Evolutionary conservation across 768 basidiomycete genomes (phyloP), one percentile per base, ranked within the genome.

Genomic region (Suillus subaureus): DNA sequence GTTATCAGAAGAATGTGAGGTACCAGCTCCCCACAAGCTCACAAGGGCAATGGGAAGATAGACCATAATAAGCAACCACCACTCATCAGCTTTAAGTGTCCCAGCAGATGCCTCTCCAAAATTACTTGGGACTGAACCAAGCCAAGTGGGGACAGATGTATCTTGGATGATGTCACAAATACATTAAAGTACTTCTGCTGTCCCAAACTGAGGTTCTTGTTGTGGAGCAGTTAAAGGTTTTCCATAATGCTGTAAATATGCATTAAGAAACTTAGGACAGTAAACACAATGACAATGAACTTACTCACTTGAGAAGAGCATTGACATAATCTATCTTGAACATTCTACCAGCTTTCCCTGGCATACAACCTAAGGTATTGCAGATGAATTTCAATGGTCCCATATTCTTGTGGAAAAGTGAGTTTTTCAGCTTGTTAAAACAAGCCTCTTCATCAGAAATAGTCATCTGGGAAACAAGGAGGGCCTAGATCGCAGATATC

Each of bases 1-100:
- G 6, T 28, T 70, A 4, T 55, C 45, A 0, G 58, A 66, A 0
- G 33, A 60, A 7, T 51, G 49, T 0, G 13, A 51, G 2, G 49
- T 51, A 26, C 62, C 35, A 23, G 58, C 58, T 2, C n/a, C n/a
- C n/a, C n/a, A n/a, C n/a, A n/a, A n/a, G 47, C 66, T 68, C n/a
- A 72, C 39, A 12, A 73, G 66, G 1, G 68, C 57, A 9, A 74
- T 42, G 3, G 74, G 72, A 8, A 74, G 28, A 33, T 68, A 66
- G 45, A 74, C 35, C 0, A 45, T 66, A 12, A 52, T 23, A 7
- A 66, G 39, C 4, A 67, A 54, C 5, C 51, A 54, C 72, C 72
- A 74, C 65, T 74, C 49, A 33, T 74, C 68, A 28, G 73, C 70
- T n/a, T 72, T 74, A 26, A 73, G 40, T 31, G 61, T 64, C 23